Evolutionary conservation across 2,329 filamentous ascomycete genomes (phyloP).

Genomic region (Macrophomina pseudophaseolina): DNA sequence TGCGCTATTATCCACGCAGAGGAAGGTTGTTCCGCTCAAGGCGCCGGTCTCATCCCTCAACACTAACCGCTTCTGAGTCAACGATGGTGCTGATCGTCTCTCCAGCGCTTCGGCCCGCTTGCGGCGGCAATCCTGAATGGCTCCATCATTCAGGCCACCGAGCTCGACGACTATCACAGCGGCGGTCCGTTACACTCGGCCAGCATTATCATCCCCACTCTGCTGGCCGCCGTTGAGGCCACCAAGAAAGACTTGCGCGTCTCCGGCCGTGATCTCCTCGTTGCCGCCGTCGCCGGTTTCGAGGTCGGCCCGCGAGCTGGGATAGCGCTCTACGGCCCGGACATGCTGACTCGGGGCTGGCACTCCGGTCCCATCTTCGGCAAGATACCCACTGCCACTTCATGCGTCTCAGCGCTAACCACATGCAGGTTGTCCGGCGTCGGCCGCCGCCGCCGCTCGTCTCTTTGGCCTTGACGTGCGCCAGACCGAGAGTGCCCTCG

Average conservation of each 20-base stretch:
- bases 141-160: slow-evolving; percentile 51
- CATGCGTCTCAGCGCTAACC: neutral
- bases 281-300: slow-evolving; percentile 47
- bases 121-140: slow-evolving; percentile 50
- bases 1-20: no score
- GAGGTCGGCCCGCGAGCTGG: slow-evolving; percentile 49
- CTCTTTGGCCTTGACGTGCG: slow-evolving; percentile 39
- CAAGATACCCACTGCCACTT: no score
- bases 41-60: neutral
- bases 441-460: slow-evolving; percentile 40
- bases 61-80: neutral
- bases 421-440: slow-evolving; percentile 38
- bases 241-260: neutral
- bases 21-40: no score
- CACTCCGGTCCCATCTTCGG: slow-evolving; percentile 49
- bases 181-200: slow-evolving; percentile 49
- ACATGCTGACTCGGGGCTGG: slow-evolving; percentile 49
- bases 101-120: slow-evolving; percentile 34
- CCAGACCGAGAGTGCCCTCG: slow-evolving; percentile 44
- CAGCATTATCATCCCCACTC: slow-evolving; percentile 46
- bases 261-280: slow-evolving; percentile 39
- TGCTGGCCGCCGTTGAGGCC: slow-evolving; percentile 44
- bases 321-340: slow-evolving; percentile 43
- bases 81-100: neutral
- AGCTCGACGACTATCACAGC: slow-evolving; percentile 53